Conservation (phyloP, 2,329 filamentous ascomycete genomes). For the Hymenotorrendiella dingleyae region DNA sequence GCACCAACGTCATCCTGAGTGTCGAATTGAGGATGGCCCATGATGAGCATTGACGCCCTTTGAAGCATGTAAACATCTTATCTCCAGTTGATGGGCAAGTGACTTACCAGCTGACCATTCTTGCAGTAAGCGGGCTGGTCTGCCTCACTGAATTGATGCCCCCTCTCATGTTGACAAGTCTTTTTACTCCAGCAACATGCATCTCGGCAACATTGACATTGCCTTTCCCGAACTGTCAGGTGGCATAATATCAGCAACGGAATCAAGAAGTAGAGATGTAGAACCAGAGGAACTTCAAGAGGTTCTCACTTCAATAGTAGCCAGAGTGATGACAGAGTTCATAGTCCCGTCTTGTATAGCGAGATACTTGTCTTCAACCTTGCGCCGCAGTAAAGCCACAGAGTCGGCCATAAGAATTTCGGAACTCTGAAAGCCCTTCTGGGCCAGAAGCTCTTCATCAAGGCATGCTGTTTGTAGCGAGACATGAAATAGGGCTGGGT, state of each 20-base stretch:
- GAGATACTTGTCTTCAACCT: constrained; percentile 39
- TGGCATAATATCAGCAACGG: constrained; percentile 48
- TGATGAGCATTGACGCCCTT: constrained; percentile 54
- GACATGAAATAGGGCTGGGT: constrained; percentile 52
- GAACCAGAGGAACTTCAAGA: constrained; percentile 38
- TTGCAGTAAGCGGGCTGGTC: constrained; percentile 20
- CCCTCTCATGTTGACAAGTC: constrained; percentile 19
- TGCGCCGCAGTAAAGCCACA: constrained; percentile 44
- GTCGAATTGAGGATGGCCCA: constrained; percentile 45
- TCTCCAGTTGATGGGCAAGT: not conserved
- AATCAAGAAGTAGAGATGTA: too few species aligned
- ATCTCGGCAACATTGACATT: constrained; percentile 15
- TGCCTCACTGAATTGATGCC: constrained; percentile 14
- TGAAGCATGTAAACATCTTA: not conserved
- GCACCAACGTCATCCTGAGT: constrained; percentile 43
- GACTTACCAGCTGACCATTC: constrained; percentile 23
- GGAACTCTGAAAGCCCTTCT: constrained; percentile 46
- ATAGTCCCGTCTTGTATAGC: constrained; percentile 50
- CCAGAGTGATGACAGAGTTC: constrained; percentile 51
- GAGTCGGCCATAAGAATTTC: constrained; percentile 53
- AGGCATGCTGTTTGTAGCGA: constrained; percentile 53
- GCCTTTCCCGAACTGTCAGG: constrained; percentile 26
- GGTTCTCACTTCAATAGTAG: constrained; percentile 48
- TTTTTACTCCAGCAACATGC: constrained; percentile 21
- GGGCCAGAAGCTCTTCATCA: constrained; percentile 46